Base-by-base conservation (phyloP, 2,329 filamentous ascomycete genomes). In the Calonectria montana region DNA sequence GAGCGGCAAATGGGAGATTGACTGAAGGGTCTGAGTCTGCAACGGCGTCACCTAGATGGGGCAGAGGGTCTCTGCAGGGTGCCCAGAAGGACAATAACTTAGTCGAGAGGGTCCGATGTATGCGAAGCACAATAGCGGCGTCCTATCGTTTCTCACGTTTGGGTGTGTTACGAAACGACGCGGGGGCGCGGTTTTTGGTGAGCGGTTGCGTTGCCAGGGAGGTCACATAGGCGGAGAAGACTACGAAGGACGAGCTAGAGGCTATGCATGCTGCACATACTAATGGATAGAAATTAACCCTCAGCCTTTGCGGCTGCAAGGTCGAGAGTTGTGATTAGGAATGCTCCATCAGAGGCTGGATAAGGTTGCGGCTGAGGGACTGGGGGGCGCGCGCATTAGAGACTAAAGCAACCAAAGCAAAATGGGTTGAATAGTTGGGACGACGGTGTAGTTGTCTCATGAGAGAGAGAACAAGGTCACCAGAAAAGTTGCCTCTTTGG, bases 1-100 rank as follows among this genome's bases (percentile, higher is more conserved):
- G 86, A 96, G 93, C 83, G 96, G 96, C 31, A 86, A 87, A 74
- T 96, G 94, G 94, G 87, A 85, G 76, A 83, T 83, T 82, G 63
- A 71, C 63, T 78, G 67, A 76, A 59, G 39, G 18, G 15, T 27
- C 25, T 12, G 25, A 29, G 57, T 23, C 39, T 27, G 25, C 15
- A 43, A 62, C 39, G 23, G 39, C 39, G 31, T 45, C 57, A 45
- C 39, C 23, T 13, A 27, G 37, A 62, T 41, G 57, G 57, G 37
- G 57, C 37, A 13, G 23, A 31, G 35, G 57, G 57, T 27, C 21
- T 25, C 35, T 43, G 57, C 57, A 25, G 57, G 57, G 57, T 39
- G 53, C 16, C 16, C 23, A 45, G 23, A 39, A 62, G 10, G 37
- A 45, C 35, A 27, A 23, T 18, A 21, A 45, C 9, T 43, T 62